These are phyloP conservation scores for Salinomyces thailandicus DNA, from an alignment of 2,329 filamentous ascomycete genomes.

Conservation along the genomic window DNA sequence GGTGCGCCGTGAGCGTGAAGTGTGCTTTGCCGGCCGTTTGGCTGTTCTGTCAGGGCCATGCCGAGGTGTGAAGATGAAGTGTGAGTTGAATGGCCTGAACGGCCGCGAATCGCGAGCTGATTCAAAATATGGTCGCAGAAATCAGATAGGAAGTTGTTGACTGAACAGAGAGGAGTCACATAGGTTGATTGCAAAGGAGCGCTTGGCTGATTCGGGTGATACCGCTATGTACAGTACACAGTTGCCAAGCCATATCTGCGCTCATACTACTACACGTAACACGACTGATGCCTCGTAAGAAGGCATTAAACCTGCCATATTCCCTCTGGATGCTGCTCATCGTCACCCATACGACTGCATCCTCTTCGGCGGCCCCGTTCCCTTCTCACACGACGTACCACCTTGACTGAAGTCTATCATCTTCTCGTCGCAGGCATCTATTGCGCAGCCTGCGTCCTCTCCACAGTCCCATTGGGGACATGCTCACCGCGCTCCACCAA, in stretches of 20 bases:
- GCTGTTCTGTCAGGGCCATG: no score
- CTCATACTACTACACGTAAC: background rate
- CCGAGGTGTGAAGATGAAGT: no score
- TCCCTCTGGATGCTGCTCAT: background rate
- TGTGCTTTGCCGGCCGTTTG: constrained; percentile 11
- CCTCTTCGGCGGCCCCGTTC: no score
- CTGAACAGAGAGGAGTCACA: no score
- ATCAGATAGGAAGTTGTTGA: no score
- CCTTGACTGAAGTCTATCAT: no score
- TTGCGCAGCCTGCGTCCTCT: constrained; percentile 9
- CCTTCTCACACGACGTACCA: no score
- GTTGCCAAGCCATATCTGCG: background rate
- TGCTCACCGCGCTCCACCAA: constrained; percentile 5
- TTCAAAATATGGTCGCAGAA: no score
- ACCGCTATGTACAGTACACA: background rate
- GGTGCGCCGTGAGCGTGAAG: constrained; percentile 5
- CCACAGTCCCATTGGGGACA: constrained; percentile 6
- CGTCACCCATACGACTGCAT: background rate
- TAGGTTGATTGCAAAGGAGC: no score
- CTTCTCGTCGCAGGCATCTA: background rate
- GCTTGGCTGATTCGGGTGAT: background rate
- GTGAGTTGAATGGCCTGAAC: no score
- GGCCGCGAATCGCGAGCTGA: no score
- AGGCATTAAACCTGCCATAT: background rate
- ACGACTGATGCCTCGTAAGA: no score